Base-by-base conservation (phyloP, 768 basidiomycete genomes). In the Podaxis rugospora region DNA sequence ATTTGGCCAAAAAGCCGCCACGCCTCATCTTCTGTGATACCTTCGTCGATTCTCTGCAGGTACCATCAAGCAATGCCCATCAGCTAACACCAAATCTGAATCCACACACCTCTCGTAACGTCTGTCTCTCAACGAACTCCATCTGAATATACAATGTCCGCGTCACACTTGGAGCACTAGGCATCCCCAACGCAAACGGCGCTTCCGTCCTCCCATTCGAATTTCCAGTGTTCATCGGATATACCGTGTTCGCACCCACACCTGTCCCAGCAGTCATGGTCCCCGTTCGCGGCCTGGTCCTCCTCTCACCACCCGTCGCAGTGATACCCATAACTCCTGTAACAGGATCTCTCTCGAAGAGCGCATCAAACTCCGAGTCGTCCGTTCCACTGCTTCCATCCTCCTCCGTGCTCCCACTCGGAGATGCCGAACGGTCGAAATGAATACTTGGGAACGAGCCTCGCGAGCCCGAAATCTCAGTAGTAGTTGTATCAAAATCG, bases 61-160 rank as follows among this genome's bases (percentile, higher is more conserved):
- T 49, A 23, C 51, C 6, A 47, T 47, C 27, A 40, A 62, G 36
- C 39, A 42, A 54, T 56, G 53, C n/a, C 21, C 13, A n/a, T n/a
- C 9, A 16, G 32, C 7, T n/a, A 53, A 51, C 2, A 28, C 50
- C 44, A 7, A 40, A 3, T n/a, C 4, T 16, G 18, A 44, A 51
- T 4, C 28, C 21, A 18, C 70, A 36, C 27, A 87, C 92, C 81
- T 97, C 95, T 72, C 84, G 86, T 68, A 98, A 71, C 0, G 95
- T 98, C 74, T 96, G 93, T 23, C 90, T 82, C 71, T 94, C 93
- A 7, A 94, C 93, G 66, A 91, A 95, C 73, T 94, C 93, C 95
- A 98, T 98, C 71, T 96, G 93, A 56, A 98, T 98, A 68, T 96
- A 98, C 18, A 97, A 75, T 6, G 89, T 93, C 62, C 90, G 71